Base-by-base conservation (phyloP, 306 rosid species). In the Citrullus amarus region DNA sequence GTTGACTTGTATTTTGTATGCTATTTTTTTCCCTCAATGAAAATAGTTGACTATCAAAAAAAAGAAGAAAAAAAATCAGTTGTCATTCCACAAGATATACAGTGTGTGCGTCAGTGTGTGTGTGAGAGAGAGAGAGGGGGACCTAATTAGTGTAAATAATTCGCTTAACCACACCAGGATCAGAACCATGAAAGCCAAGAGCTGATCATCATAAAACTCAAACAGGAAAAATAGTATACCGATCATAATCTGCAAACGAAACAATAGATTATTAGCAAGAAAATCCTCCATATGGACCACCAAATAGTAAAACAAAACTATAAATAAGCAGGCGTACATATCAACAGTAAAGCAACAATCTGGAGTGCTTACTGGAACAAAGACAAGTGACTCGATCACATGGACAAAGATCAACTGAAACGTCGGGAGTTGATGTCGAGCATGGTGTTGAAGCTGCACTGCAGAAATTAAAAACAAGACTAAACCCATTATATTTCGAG, bases 401-500 rank as follows among this genome's bases (percentile, higher is more conserved):
- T 95, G 99, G 80, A 92, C 99, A 86, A 95, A 95, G 78, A 95
- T 92, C 85, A 95, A 86, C 84, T 95, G 99, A 84, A 95, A 95
- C 78, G 96, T 92, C 48, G 99, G 99, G 83, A 95, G 99, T 78
- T 79, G 96, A 79, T 95, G 98, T 56, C 93, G 98, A 76, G 99
- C 99, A 79, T 95, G 99, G 86, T 92, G 99, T 79, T 95, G 98
- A 88, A 92, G 99, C 92, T 95, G 99, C 93, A 95, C 99, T 95
- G 98, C 80, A 91, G 86, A 81, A 77, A 80, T 79, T 53, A 18
- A 66, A 36, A 50, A 72, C 41, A 72, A 66, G 80, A 25, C 3
- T 22, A 43, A 61, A 16, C 20, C 72, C 43, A 56, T 75, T 55
- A 75, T 75, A 55, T 75, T 75, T 36, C 38, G 20, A 76, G 79